Evolutionary conservation across 768 basidiomycete genomes (phyloP), one percentile per base, ranked within the genome.

Genomic region (Lactarius pseudohatsudake): DNA sequence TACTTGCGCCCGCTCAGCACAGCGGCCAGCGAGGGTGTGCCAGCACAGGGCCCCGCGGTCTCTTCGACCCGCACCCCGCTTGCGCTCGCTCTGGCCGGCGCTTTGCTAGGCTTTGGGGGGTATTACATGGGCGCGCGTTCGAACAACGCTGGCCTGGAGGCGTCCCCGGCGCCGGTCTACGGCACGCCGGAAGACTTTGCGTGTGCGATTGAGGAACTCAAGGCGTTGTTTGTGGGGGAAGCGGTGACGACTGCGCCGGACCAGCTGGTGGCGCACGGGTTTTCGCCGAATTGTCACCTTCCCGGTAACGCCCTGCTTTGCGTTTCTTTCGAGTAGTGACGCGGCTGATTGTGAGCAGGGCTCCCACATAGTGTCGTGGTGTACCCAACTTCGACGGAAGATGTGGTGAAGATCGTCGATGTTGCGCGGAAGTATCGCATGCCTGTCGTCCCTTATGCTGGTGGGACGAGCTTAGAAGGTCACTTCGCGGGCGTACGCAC

Each of bases 391-490:
- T 83, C 80, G 30, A 95, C 94, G 0, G 89, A 91, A 68, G 93
- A 96, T 70, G 92, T 96, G 1, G 87, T 89, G 47, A 81, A 84
- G 70, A 82, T 94, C 57, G 89, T 96, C 57, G 85, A 88, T 65
- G 81, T 90, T 56, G 90, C 94, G 2, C 82, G 81, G 47, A 87
- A 87, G 75, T 89, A 87, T 76, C 80, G 80, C 32, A 88, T 95
- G 78, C 94, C 94, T 0, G 76, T 96, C 26, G 85, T 84, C 1
- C 84, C 92, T 2, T 94, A 89, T 75, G 86, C 88, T 0, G 94
- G 91, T 11, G 94, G 88, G 1, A 96, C 94, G 0, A 87, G 84
- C 71, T 75, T 96, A 28, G 94, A 95, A 73, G 92, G 92, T 0
- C 89, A 92, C 68, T 86, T 83, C 68, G 78, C 82, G 43, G 86